Percentiles rank a stretch among this genome's conserved stretches.
phyloP scores from a whole-genome alignment of 495 filamentous ascomycete species.

The Penicillium verhagenii region DNA sequence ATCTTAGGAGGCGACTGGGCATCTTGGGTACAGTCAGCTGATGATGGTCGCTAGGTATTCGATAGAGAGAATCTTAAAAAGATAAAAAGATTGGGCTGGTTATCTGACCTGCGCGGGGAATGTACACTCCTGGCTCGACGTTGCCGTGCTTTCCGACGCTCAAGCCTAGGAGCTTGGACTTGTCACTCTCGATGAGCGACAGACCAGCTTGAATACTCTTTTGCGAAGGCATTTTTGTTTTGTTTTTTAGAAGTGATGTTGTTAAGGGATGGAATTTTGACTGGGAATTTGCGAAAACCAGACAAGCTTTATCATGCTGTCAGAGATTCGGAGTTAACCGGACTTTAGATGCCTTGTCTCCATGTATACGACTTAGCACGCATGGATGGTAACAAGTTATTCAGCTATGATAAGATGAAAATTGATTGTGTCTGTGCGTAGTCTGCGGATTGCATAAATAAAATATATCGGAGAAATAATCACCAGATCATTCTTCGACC shows the following conservation, averaged over 20 bases:
- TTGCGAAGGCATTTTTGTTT: slow-evolving; percentile 31
- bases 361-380: neutral
- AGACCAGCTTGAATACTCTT: slow-evolving; percentile 28
- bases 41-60: no score
- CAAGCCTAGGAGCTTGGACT: slow-evolving; percentile 33
- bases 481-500: slow-evolving; percentile 15
- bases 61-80: no score
- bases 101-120: slow-evolving; percentile 31
- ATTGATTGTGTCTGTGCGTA: neutral
- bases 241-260: neutral
- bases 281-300: neutral
- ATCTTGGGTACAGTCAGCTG: slow-evolving; percentile 18
- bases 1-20: slow-evolving; percentile 30
- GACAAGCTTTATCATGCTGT: neutral
- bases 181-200: slow-evolving; percentile 33
- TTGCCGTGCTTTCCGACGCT: slow-evolving; percentile 24
- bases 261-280: neutral
- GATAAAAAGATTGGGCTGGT: no score
- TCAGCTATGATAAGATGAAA: neutral
- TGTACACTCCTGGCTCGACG: slow-evolving; percentile 29
- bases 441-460: neutral
- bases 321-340: neutral
- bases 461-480: neutral
- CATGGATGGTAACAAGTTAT: neutral
- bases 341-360: neutral